Percentiles rank a stretch among this genome's conserved stretches.
Conservation (phyloP, 345 rosid genomes). For the Laguncularia racemosa region DNA sequence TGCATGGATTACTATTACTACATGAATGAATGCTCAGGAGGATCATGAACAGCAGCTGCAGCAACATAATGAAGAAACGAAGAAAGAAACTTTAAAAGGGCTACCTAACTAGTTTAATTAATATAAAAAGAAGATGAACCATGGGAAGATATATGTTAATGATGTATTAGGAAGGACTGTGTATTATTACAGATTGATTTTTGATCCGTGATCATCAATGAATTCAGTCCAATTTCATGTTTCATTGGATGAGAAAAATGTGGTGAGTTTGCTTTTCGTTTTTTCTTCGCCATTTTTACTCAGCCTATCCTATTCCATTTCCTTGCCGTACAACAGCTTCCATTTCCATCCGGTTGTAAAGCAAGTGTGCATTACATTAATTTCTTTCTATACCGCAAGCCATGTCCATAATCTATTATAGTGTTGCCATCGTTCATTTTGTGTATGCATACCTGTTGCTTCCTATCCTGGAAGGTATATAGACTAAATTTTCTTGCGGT, state of each 20-base stretch:
- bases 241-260: conserved; percentile 18
- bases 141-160: conserved; percentile 6
- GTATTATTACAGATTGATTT: conserved; percentile 29
- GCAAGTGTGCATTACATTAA: background rate
- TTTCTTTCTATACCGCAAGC: too few species aligned
- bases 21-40: too few species aligned
- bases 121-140: conserved; percentile 2
- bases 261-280: conserved; percentile 28
- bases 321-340: conserved; percentile 1
- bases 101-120: background rate
- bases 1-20: too few species aligned
- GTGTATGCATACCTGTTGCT: conserved; percentile 4
- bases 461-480: conserved; percentile 6
- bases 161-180: conserved; percentile 39
- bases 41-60: too few species aligned
- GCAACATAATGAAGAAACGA: too few species aligned
- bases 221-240: conserved; percentile 36
- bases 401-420: background rate
- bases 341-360: background rate
- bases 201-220: conserved; percentile 44
- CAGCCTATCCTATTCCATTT: conserved; percentile 1
- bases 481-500: conserved; percentile 2
- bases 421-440: conserved; percentile 3
- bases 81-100: too few species aligned
- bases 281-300: background rate